A percentile compares a stretch with the other conserved stretches of the same genome.
Conservation (phyloP, 1,284 basidiomycete genomes). For the Ustilago curta region DNA sequence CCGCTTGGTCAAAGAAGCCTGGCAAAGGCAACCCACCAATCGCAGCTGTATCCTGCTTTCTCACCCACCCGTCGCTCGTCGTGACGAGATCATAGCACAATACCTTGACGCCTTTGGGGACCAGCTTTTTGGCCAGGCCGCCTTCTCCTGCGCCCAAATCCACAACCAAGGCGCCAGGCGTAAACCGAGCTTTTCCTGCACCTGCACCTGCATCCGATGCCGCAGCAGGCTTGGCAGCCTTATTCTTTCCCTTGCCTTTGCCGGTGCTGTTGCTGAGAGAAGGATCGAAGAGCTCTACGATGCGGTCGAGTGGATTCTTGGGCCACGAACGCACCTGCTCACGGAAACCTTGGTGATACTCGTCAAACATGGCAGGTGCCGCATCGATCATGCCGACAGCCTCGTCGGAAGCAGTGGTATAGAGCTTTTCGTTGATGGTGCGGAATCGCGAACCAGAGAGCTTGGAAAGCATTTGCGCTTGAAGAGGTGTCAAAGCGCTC, state of each 20-base stretch:
- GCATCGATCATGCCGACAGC: slow-evolving; percentile 60
- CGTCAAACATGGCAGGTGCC: slow-evolving; percentile 57
- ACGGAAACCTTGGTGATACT: slow-evolving; percentile 68
- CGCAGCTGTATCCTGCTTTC: slow-evolving; percentile 57
- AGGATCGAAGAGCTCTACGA: slow-evolving; percentile 50
- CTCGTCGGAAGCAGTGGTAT: slow-evolving; percentile 58
- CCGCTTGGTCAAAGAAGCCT: slow-evolving; percentile 24
- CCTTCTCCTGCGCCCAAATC: slow-evolving; percentile 98
- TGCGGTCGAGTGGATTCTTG: slow-evolving; percentile 64
- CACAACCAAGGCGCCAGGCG: slow-evolving; percentile 79
- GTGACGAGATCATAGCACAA: slow-evolving; percentile 84
- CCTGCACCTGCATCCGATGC: not conserved
- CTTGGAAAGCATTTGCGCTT: slow-evolving; percentile 59
- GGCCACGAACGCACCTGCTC: slow-evolving; percentile 68
- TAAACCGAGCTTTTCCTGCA: slow-evolving; percentile 51
- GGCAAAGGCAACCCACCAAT: slow-evolving; percentile 51
- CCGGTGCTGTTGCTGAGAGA: slow-evolving; percentile 2
- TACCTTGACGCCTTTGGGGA: slow-evolving; percentile 72
- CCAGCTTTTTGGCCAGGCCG: slow-evolving; percentile 76
- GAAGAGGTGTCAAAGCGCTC: slow-evolving; percentile 44
- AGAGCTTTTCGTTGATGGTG: slow-evolving; percentile 68
- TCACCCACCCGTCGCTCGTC: slow-evolving; percentile 75
- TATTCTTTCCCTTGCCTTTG: slow-evolving; percentile 16
- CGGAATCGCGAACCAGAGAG: slow-evolving; percentile 68
- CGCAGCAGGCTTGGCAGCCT: not conserved